phyloP scores from a whole-genome alignment of 2,329 filamentous ascomycete genomes.

The Metarhizium sp. region DNA sequence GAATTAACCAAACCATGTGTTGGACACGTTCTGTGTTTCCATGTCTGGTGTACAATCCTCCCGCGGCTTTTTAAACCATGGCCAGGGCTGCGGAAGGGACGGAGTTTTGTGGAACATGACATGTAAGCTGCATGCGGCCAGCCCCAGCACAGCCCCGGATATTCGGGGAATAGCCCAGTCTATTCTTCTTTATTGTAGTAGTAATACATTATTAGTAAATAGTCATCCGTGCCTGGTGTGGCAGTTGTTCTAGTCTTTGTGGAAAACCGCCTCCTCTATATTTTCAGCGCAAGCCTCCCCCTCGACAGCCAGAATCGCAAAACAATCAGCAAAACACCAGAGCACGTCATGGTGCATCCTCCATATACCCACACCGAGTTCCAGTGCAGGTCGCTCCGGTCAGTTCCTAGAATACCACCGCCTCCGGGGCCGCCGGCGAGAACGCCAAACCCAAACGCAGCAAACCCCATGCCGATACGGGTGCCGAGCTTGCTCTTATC shows the following conservation, averaged over 20 bases:
- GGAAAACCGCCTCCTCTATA: not conserved
- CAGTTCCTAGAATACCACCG: slow-evolving; percentile 19
- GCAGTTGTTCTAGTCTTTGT: not conserved
- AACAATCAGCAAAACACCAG: not conserved
- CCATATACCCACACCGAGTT: not conserved
- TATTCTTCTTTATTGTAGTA: too few relatives aligned
- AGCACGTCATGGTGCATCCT: not conserved
- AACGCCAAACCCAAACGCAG: slow-evolving; percentile 31
- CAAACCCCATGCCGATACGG: slow-evolving; percentile 25
- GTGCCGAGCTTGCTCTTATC: slow-evolving; percentile 26
- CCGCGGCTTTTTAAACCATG: too few relatives aligned
- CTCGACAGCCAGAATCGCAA: not conserved
- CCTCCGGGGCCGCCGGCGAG: slow-evolving; percentile 36
- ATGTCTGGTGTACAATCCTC: too few relatives aligned
- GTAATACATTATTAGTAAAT: too few relatives aligned
- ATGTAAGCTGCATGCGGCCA: too few relatives aligned
- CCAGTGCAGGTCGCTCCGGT: not conserved
- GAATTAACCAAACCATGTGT: too few relatives aligned
- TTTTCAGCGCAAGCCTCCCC: not conserved
- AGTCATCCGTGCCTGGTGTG: too few relatives aligned
- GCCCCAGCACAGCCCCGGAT: too few relatives aligned
- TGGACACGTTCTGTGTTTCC: too few relatives aligned
- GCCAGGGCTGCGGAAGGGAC: too few relatives aligned
- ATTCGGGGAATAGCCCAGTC: too few relatives aligned
- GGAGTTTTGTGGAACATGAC: too few relatives aligned